phyloP scores from a whole-genome alignment of 2,329 filamentous ascomycete genomes.

The Sarocladiaceae sp. region DNA sequence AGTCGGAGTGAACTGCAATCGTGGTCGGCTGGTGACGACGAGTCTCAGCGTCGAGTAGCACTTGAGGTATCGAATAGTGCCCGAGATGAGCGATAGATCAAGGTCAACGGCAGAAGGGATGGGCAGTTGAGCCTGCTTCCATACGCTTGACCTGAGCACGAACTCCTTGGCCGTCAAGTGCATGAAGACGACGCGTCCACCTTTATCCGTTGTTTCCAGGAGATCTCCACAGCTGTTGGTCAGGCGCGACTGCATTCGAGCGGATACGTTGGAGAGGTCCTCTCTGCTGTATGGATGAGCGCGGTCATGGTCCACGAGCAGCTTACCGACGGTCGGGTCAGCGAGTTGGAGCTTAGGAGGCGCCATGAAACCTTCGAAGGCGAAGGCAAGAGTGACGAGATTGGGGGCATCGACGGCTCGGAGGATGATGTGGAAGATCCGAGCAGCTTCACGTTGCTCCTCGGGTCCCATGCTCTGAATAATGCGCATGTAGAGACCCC shows the following conservation, averaged over 20 bases:
- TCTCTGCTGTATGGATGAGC: conserved; percentile 4
- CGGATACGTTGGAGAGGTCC: not conserved
- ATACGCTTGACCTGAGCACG: conserved; percentile 1
- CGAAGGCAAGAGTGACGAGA: conserved; percentile 6
- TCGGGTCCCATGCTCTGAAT: conserved; percentile 7
- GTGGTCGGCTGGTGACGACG: conserved; percentile 4
- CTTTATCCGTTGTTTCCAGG: conserved; percentile 4
- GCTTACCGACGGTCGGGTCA: not conserved
- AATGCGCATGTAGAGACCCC: conserved; percentile 6
- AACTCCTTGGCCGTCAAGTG: conserved; percentile 8
- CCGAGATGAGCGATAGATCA: conserved; percentile 4
- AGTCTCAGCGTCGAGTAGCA: conserved; percentile 6
- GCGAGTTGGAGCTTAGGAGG: conserved; percentile 6
- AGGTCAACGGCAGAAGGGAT: conserved; percentile 1
- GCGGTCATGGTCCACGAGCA: conserved; percentile 4
- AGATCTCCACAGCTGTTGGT: conserved; percentile 4
- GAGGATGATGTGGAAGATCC: conserved; percentile 7
- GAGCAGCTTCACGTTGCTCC: conserved; percentile 4
- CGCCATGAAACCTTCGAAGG: conserved; percentile 6
- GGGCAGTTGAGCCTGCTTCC: conserved; percentile 2
- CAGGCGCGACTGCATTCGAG: not conserved
- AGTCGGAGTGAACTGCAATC: conserved; percentile 1
- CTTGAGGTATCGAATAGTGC: conserved; percentile 6
- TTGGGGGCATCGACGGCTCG: conserved; percentile 1
- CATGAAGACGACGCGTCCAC: conserved; percentile 5